phyloP scores from a whole-genome alignment of 2,329 filamentous ascomycete species.

The Dactylonectria macrodidyma region DNA sequence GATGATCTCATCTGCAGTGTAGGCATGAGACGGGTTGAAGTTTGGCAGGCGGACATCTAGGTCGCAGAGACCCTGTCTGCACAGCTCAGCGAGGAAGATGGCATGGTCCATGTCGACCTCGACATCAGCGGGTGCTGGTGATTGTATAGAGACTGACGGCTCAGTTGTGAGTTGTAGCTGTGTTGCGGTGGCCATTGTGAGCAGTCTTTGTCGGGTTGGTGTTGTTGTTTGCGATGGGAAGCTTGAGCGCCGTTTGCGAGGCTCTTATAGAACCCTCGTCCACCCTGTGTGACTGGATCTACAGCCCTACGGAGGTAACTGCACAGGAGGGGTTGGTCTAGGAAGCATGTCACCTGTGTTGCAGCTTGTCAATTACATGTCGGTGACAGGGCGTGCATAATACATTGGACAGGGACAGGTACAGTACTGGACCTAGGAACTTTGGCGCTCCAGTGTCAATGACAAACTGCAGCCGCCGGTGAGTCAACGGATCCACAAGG shows the following conservation, averaged over 20 bases:
- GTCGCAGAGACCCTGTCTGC: slow-evolving; percentile 47
- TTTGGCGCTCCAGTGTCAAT: not conserved
- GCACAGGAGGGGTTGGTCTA: not conserved
- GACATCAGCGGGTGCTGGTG: slow-evolving; percentile 15
- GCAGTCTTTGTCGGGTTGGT: not conserved
- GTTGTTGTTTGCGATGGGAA: not conserved
- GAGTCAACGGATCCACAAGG: slow-evolving; percentile 9
- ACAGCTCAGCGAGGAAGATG: slow-evolving; percentile 48
- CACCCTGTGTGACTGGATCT: not conserved
- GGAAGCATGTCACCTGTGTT: not conserved
- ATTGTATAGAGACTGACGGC: slow-evolving; percentile 37
- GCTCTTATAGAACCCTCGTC: not conserved
- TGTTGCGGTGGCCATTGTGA: slow-evolving; percentile 52
- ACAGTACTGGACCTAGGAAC: not conserved
- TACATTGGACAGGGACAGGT: too few relatives aligned
- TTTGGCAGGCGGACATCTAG: slow-evolving; percentile 45
- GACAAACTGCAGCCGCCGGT: not conserved
- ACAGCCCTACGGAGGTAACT: slow-evolving; percentile 41
- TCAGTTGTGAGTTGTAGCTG: slow-evolving; percentile 45
- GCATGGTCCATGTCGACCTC: slow-evolving; percentile 47
- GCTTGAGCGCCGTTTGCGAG: not conserved
- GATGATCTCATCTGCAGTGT: slow-evolving; percentile 55
- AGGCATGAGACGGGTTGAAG: slow-evolving; percentile 50
- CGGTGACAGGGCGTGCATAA: slow-evolving; percentile 39
- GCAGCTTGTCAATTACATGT: slow-evolving; percentile 33